Conservation (phyloP, 345 rosid species). For the Reutealis trisperma region DNA sequence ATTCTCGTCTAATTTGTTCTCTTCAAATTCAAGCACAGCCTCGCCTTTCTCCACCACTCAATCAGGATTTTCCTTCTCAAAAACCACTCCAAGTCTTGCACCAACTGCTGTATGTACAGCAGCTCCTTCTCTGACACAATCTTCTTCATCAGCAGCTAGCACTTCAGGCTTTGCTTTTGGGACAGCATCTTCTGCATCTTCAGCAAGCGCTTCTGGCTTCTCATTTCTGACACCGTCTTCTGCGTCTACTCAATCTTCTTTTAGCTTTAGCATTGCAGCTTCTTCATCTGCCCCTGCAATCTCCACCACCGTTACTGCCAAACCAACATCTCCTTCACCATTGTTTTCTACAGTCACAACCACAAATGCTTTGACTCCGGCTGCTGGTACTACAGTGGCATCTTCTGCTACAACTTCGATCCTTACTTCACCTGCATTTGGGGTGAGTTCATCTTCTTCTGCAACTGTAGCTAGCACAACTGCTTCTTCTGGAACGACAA, state of each 20-base stretch:
- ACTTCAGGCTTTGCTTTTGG: slow-evolving; percentile 1
- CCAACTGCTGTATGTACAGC: slow-evolving; percentile 27
- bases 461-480: slow-evolving; percentile 38
- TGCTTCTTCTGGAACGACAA: slow-evolving; percentile 35
- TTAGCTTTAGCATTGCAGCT: slow-evolving; percentile 43
- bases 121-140: slow-evolving; percentile 32
- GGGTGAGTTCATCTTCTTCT: slow-evolving; percentile 34
- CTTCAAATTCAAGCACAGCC: slow-evolving; percentile 34
- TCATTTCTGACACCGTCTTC: slow-evolving; percentile 45
- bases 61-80: slow-evolving; percentile 45
- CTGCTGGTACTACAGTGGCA: slow-evolving; percentile 29
- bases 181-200: slow-evolving; percentile 15
- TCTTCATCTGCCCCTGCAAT: slow-evolving; percentile 41
- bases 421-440: slow-evolving; percentile 48
- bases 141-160: slow-evolving; percentile 11
- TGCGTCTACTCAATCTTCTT: slow-evolving; percentile 49
- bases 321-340: slow-evolving; percentile 37
- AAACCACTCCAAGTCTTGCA: slow-evolving; percentile 31
- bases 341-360: slow-evolving; percentile 64
- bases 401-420: slow-evolving; percentile 43
- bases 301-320: slow-evolving; percentile 31
- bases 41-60: slow-evolving; percentile 47
- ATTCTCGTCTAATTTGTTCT: neutral
- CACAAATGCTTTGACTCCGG: neutral
- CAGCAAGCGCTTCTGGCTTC: slow-evolving; percentile 42